Evolutionary conservation across 805 yeast genomes (phyloP), one percentile per base, ranked within the genome.

Genomic region (Naumovozyma castellii): DNA sequence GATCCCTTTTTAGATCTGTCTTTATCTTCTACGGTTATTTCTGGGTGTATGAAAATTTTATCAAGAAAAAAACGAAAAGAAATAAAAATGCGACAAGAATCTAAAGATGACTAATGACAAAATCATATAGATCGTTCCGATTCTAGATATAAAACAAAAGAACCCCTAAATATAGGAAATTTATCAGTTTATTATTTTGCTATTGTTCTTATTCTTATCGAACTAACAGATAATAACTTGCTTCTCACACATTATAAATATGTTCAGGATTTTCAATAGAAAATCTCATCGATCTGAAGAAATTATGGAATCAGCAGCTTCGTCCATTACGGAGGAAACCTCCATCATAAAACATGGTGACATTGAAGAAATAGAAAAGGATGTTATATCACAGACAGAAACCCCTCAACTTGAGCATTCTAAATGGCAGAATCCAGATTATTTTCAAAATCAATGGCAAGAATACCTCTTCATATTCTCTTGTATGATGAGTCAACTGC

Each of bases 401-500:
- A 25, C 14, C 14, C 14, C 17, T 16, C n/a, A 14, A 35, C 4
- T 25, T 2, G 28, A 33, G 12, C 29, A 25, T 31, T 29, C 32
- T 3, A 44, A 44, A 38, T 42, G 49, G 45, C 56, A 53, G 30
- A 37, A 50, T 14, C 47, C 51, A 17, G 41, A 36, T 13, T 54
- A 54, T 38, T 52, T 54, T 19, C 37, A 37, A 5, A 40, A 36
- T 18, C 33, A 42, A 3, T 40, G 43, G 34, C 44, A 51, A 22
- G 69, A 65, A 41, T 30, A 38, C 12, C 40, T 51, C 1, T 59
- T 61, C 13, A 49, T 65, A 1, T 29, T 46, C 0, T 41, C 59
- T 3, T 54, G 61, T 27, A 56, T 62, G 54, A 40, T 61, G 40
- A 54, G 62, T 10, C 75, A 71, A 46, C 40, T 66, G 3, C 43